Base-by-base conservation (phyloP, 345 rosid species). In the Populus euphratica region DNA sequence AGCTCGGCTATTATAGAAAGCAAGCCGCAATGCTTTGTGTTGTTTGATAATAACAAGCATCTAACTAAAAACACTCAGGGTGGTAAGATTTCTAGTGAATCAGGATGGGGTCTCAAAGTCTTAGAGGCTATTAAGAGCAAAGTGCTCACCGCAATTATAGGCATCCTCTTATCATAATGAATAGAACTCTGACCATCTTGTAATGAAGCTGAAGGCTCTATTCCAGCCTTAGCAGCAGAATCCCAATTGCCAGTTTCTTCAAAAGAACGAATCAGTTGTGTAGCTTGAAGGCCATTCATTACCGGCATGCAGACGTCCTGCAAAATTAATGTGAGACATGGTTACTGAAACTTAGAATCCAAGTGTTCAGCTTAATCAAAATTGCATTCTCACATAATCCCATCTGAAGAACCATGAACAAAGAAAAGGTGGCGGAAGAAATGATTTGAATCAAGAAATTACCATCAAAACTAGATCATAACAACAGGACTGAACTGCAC, bases 241-340 rank as follows among this genome's bases (percentile, higher is more conserved):
- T 88, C 88, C 99, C 99, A 95, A 18, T 77, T 91, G 16, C 98
- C 94, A 10, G 90, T 77, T 81, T 91, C 93, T 85, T 93, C 98
- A 1, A 88, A 93, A 13, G 96, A 90, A 54, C 99, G 97, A 76
- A 93, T 92, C 72, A 96, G 49, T 83, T 92, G 93, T 76, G 98
- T 93, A 33, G 99, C 99, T 89, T 93, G 84, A 65, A 93, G 89
- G 77, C 99, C 98, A 81, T 92, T 92, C 92, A 96, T 86, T 44
- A 92, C 90, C 2, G 99, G 99, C 98, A 96, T 93, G 90, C 90
- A 91, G 31, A 96, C 97, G 81, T 96, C 99, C 97, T 96, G 85
- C 77, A 81, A 75, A 79, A 25, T 63, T 72, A 8, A 49, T 65
- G 35, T 74, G 11, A 29, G 23, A 21, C 21, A 17, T n/a, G 52